These are phyloP conservation scores for Didymella pinodella DNA, from an alignment of 2,329 filamentous ascomycete species.

Conservation along the genomic window DNA sequence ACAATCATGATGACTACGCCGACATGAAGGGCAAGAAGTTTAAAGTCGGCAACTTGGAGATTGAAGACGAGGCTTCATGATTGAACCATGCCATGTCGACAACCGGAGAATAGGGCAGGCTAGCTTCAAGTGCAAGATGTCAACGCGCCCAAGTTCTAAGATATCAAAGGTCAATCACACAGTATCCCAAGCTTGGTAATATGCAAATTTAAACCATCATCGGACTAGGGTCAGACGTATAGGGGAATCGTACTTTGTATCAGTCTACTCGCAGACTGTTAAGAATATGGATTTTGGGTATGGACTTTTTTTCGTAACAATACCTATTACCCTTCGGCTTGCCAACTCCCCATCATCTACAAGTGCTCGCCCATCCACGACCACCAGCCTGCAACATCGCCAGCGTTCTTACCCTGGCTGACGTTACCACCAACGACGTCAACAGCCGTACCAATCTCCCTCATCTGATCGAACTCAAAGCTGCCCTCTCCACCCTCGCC, in stretches of 20 bases:
- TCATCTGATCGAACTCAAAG: conserved; percentile 83
- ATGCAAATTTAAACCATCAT: not conserved
- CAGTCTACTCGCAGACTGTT: not conserved
- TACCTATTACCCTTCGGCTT: not conserved
- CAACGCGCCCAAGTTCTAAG: no score
- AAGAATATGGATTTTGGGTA: conserved; percentile 4
- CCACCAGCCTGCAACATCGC: conserved; percentile 86
- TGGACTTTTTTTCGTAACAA: conserved; percentile 1
- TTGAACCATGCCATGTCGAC: no score
- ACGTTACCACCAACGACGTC: conserved; percentile 80
- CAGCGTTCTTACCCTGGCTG: conserved; percentile 62
- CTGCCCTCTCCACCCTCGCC: conserved; percentile 79
- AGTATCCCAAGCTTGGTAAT: not conserved
- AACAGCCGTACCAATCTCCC: conserved; percentile 81
- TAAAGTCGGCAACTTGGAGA: not conserved
- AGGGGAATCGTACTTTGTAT: not conserved
- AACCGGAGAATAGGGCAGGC: no score
- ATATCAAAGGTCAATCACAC: not conserved
- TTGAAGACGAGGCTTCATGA: not conserved
- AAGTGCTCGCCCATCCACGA: conserved; percentile 84
- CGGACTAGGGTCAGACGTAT: no score
- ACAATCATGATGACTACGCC: not conserved
- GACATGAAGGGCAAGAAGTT: not conserved
- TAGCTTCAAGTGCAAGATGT: no score
- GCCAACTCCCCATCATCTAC: conserved; percentile 47